phyloP scores from a whole-genome alignment of 345 rosid genomes.

The Rhizophora mangle region DNA sequence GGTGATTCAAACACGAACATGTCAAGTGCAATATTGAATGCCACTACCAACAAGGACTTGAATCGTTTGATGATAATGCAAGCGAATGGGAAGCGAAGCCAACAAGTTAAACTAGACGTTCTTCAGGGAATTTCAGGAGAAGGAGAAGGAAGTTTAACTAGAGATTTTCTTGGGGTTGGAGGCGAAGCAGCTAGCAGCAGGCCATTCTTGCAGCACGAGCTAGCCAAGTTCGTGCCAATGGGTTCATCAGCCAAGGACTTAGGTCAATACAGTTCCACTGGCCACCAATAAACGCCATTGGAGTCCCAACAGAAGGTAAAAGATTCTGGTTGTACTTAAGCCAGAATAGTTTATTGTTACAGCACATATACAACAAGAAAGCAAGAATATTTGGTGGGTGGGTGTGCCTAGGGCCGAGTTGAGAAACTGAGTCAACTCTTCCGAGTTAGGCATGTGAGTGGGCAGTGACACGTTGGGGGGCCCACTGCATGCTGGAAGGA shows the following conservation, averaged over 20 bases:
- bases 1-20: neutral
- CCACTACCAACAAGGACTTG: conserved; percentile 4
- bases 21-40: conserved; percentile 2
- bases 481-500: conserved; percentile 14
- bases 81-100: conserved; percentile 4
- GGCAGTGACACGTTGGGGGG: neutral
- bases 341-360: neutral
- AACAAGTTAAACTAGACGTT: neutral
- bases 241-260: conserved; percentile 28
- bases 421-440: conserved; percentile 15
- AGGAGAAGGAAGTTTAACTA: conserved; percentile 38
- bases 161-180: conserved; percentile 74
- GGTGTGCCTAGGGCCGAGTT: neutral
- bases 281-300: conserved; percentile 1
- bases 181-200: conserved; percentile 24
- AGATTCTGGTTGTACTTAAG: neutral
- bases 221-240: conserved; percentile 35
- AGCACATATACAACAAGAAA: neutral
- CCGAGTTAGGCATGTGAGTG: neutral
- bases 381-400: too few relatives aligned
- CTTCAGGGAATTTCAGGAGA: neutral
- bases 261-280: conserved; percentile 21
- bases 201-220: conserved; percentile 39
- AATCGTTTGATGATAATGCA: conserved; percentile 14
- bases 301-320: neutral